Evolutionary conservation across 2,329 filamentous ascomycete species (phyloP), one percentile per base, ranked within the genome.

Genomic region (Lasiodiplodia gonubiensis): DNA sequence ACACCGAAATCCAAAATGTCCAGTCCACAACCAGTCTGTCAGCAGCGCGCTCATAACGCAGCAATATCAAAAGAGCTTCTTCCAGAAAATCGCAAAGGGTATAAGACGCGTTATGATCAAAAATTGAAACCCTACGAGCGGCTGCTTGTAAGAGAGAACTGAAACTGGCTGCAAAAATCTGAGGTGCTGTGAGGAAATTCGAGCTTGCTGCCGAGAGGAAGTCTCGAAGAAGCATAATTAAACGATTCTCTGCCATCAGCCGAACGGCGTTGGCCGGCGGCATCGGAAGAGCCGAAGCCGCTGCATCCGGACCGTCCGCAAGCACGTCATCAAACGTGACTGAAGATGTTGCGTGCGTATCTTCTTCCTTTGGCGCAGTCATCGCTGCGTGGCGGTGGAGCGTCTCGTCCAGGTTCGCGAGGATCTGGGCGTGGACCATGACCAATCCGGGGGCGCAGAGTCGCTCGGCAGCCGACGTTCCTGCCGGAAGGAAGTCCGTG

Each of bases 41-140:
- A 65, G 74, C 77, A 51, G 64, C 49, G 74, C 75, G 83, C 78
- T 80, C 86, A 78, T 89, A 91, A 65, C 88, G 85, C 49, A 88
- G 82, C 68, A 91, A 82, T 49, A 93, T 89, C 18, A 88, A 82
- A 61, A 97, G 82, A 1, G 90, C 86, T 78, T 97, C 93, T 75
- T 97, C 92, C 30, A 97, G 82, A 71, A 97, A 93, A 77, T 97
- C 94, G 75, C 93, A 94, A n/a, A 97, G 83, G 11, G 92, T 91
- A 75, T 95, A 95, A 77, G 93, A 96, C 21, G 92, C 91, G 70
- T 88, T 88, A 74, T 93, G 92, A 76, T 96, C 90, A 75, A 90
- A 97, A 66, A 92, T 84, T 0, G 92, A 94, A 0, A 91, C 94
- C 71, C 87, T 89, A 71, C 89, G 88, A 1, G 92, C 89, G 2